Conservation (phyloP, 495 filamentous ascomycete species). For the Neurospora sp. region DNA sequence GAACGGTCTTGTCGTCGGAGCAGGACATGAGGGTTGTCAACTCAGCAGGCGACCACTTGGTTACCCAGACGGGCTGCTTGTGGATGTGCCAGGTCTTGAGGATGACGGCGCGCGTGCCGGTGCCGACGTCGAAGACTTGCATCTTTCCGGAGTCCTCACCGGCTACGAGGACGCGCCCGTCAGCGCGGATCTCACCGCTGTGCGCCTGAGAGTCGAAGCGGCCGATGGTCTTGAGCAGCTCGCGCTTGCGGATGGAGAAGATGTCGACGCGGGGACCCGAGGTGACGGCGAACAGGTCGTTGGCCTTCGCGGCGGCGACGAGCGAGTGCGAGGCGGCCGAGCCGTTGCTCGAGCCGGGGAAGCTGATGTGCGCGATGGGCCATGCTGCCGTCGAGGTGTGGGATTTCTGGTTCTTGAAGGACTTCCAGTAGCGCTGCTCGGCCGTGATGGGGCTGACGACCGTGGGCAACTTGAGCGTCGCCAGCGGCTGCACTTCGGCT, state of each 20-base stretch:
- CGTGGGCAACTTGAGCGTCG: constrained; percentile 70
- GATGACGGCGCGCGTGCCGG: constrained; percentile 60
- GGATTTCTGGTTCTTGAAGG: constrained; percentile 78
- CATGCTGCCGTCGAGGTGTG: constrained; percentile 77
- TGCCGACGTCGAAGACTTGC: constrained; percentile 82
- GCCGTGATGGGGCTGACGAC: constrained; percentile 65
- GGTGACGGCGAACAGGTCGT: constrained; percentile 85
- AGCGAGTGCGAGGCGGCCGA: constrained; percentile 36
- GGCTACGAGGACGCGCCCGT: constrained; percentile 80
- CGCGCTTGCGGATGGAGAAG: constrained; percentile 78
- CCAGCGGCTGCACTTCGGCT: constrained; percentile 71
- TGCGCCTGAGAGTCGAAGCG: constrained; percentile 84
- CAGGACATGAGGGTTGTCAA: constrained; percentile 75
- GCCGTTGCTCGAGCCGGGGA: constrained; percentile 41
- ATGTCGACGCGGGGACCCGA: constrained; percentile 85
- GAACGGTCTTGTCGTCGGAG: constrained; percentile 83
- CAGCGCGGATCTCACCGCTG: constrained; percentile 73
- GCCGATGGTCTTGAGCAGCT: constrained; percentile 82
- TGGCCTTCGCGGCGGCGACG: constrained; percentile 32
- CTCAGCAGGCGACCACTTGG: constrained; percentile 77
- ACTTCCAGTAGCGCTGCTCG: constrained; percentile 88
- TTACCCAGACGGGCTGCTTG: constrained; percentile 88
- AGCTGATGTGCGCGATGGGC: constrained; percentile 80
- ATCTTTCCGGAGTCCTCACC: constrained; percentile 85
- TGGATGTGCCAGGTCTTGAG: constrained; percentile 94